Percentiles rank a stretch among this genome's conserved stretches.
phyloP scores from a whole-genome alignment of 129 eudicot species.

The Kitagawia praeruptora region DNA sequence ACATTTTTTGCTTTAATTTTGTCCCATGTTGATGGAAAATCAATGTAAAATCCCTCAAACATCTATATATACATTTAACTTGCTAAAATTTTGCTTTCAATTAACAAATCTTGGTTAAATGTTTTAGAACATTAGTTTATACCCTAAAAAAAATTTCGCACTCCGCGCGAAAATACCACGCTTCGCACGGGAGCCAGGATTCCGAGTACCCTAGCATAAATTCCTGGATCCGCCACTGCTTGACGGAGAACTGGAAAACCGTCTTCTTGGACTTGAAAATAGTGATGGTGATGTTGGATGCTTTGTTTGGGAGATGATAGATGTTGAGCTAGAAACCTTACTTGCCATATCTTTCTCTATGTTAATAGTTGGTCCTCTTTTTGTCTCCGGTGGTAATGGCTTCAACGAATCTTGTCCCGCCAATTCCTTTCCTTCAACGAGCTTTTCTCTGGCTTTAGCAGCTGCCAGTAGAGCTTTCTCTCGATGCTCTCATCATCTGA shows the following conservation, averaged over 20 bases:
- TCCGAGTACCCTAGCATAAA: too few species aligned
- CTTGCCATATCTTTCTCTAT: conserved; percentile 16
- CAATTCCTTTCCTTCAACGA: conserved; percentile 30
- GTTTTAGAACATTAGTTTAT: too few species aligned
- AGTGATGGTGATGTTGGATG: conserved; percentile 33
- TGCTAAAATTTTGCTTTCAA: too few species aligned
- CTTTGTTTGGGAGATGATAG: conserved; percentile 33
- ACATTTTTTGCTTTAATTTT: too few species aligned
- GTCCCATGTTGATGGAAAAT: too few species aligned
- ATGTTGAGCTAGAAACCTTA: conserved; percentile 16
- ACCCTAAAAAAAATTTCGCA: too few species aligned
- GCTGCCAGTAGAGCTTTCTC: conserved; percentile 81
- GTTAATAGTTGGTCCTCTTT: conserved; percentile 1
- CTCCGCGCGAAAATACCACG: too few species aligned
- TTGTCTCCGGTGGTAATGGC: conserved; percentile 3
- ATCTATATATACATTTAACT: too few species aligned
- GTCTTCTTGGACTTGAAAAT: conserved; percentile 76
- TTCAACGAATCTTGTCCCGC: conserved; percentile 35
- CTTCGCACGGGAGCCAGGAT: too few species aligned
- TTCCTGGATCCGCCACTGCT: too few species aligned
- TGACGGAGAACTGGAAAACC: conserved; percentile 67
- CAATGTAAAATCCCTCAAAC: too few species aligned
- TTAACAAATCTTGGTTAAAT: too few species aligned
- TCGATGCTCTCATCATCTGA: conserved; percentile 62
- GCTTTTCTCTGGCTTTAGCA: conserved; percentile 73